Evolutionary conservation across 129 eudicot species (phyloP).

Genomic region (Tanacetum coccineum): DNA sequence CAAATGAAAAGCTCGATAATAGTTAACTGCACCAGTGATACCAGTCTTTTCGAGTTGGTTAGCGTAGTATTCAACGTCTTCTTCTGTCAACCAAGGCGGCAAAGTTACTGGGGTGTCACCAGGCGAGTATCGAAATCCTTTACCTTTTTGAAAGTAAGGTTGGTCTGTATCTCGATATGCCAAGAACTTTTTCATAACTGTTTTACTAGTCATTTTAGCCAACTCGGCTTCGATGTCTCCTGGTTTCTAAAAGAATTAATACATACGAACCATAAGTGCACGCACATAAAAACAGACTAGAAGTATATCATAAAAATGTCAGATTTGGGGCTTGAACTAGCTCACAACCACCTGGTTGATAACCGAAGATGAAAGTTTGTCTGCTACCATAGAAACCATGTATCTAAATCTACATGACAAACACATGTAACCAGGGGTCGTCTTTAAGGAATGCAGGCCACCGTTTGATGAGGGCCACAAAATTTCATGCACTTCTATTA

Average conservation of each 20-base stretch:
- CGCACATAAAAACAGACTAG: no score
- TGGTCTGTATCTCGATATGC: constrained; percentile 39
- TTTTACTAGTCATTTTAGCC: constrained; percentile 22
- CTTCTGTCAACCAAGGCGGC: constrained; percentile 58
- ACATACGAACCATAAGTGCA: neutral
- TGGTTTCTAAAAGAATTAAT: constrained; percentile 30
- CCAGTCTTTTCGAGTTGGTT: constrained; percentile 39
- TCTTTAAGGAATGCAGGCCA: no score
- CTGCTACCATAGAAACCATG: no score
- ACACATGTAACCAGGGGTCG: no score
- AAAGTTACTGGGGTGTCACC: constrained; percentile 20
- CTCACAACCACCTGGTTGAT: no score
- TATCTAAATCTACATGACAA: no score
- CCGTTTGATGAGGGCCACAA: no score
- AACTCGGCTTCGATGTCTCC: constrained; percentile 58
- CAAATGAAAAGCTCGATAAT: constrained; percentile 62
- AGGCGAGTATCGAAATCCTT: constrained; percentile 29
- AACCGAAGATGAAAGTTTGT: no score
- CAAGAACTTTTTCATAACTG: constrained; percentile 28
- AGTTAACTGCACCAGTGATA: constrained; percentile 65
- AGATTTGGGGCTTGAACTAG: no score
- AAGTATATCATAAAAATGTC: no score
- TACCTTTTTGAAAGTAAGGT: constrained; percentile 31
- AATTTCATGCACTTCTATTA: no score
- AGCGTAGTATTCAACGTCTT: constrained; percentile 46